Evolutionary conservation across 495 filamentous ascomycete genomes (phyloP).

Genomic region (Chaetomium fimeti): DNA sequence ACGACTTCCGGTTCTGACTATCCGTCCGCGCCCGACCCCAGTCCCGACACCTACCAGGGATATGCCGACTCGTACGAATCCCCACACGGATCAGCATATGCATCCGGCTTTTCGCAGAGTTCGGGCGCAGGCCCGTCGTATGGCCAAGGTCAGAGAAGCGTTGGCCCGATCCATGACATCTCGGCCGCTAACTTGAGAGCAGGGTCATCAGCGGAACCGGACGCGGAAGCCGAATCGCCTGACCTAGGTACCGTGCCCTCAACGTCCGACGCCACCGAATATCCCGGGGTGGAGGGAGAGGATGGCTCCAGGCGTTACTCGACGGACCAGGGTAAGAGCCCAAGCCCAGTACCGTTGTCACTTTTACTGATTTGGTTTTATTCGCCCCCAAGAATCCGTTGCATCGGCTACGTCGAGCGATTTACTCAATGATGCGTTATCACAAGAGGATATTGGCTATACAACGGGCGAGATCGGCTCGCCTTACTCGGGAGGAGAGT

Average conservation of each 20-base stretch:
- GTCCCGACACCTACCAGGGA: not conserved
- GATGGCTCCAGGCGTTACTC: not conserved
- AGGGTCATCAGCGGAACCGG: not conserved
- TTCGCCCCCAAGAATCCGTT: not conserved
- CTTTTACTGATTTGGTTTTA: not conserved
- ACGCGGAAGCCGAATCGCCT: not conserved
- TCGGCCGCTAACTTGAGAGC: not conserved
- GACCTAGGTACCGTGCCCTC: not conserved
- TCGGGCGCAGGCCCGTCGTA: not conserved
- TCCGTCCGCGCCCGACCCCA: not conserved
- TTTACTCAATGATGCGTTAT: not conserved
- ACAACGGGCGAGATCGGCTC: not conserved
- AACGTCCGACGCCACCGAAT: not conserved
- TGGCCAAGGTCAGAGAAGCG: constrained; percentile 8
- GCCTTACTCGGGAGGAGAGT: not conserved
- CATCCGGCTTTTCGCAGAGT: not conserved
- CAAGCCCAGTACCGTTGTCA: not conserved
- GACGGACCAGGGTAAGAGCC: not conserved
- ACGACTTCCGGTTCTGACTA: not conserved
- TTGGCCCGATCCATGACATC: not conserved
- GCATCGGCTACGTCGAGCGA: not conserved
- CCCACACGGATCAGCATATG: not conserved
- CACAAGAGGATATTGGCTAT: not conserved
- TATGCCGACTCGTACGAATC: not conserved
- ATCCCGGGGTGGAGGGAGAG: not conserved